Conservation (phyloP, 2,329 filamentous ascomycete species). For the Fusarium sp. region DNA sequence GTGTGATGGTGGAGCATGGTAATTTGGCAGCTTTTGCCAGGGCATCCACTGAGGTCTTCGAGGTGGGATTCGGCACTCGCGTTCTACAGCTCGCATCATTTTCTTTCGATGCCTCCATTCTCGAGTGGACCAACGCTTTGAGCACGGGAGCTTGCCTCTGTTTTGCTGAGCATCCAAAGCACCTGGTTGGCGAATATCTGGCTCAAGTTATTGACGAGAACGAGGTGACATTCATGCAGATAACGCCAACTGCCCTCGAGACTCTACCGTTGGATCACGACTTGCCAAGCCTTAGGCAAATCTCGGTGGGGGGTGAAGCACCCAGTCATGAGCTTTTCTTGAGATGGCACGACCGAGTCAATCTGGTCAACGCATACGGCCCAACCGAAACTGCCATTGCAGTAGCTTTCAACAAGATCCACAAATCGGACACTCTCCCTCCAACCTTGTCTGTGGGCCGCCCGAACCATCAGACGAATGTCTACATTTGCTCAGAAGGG, state of each 20-base stretch:
- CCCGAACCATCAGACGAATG: not conserved
- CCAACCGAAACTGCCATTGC: not conserved
- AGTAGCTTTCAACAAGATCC: not conserved
- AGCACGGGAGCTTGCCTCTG: constrained; percentile 1
- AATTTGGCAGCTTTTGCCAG: not conserved
- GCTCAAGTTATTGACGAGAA: constrained; percentile 1
- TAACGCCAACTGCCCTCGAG: not conserved
- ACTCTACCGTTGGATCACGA: not conserved
- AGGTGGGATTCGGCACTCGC: constrained; percentile 1
- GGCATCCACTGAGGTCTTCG: not conserved
- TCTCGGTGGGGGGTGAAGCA: constrained; percentile 2
- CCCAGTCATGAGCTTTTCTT: not conserved
- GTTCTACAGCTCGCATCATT: constrained; percentile 1
- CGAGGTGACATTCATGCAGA: not conserved
- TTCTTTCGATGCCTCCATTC: constrained; percentile 3
- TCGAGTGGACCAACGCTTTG: not conserved
- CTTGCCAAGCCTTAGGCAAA: not conserved
- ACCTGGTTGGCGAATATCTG: not conserved
- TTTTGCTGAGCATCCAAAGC: not conserved
- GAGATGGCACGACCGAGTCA: not conserved
- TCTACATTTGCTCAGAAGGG: not conserved
- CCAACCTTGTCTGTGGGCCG: not conserved
- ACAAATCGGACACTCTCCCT: not conserved
- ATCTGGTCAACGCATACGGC: constrained; percentile 3
- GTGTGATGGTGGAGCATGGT: constrained; percentile 4